phyloP scores from a whole-genome alignment of 192 early-diverging fungal genomes.

The Thoreauomyces humboldtii region DNA sequence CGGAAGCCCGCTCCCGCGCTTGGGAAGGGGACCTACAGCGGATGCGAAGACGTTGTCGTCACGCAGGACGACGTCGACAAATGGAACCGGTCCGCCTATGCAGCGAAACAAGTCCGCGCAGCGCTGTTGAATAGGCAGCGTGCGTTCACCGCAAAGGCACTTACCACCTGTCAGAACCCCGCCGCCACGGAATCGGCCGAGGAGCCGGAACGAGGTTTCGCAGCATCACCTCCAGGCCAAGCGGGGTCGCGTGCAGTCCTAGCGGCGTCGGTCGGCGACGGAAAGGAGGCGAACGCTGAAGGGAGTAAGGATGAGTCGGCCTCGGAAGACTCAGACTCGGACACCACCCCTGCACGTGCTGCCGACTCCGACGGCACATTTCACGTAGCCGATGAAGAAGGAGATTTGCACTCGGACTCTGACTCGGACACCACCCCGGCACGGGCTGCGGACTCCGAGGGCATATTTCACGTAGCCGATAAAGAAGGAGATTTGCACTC shows the following conservation, averaged over 20 bases:
- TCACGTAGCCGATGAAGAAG: not conserved
- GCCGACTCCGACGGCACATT: not conserved
- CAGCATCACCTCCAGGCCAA: too few species aligned
- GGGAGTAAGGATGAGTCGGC: not conserved
- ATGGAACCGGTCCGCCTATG: not conserved
- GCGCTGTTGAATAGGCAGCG: not conserved
- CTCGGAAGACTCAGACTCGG: not conserved
- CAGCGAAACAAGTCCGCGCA: not conserved
- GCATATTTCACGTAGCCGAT: not conserved
- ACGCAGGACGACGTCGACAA: not conserved
- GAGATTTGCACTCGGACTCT: too few species aligned
- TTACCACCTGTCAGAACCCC: not conserved
- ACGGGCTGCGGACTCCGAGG: not conserved
- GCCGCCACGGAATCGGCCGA: not conserved
- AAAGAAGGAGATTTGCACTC: too few species aligned
- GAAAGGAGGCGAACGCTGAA: too few species aligned
- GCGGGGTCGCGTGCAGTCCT: not conserved
- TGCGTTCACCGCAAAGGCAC: not conserved
- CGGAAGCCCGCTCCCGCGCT: not conserved
- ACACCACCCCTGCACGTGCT: not conserved
- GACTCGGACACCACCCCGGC: not conserved
- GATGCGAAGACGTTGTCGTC: not conserved
- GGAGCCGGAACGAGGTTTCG: not conserved
- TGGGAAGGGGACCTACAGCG: not conserved
- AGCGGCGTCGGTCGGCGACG: too few species aligned